phyloP scores from a whole-genome alignment of 306 rosid species.

The Geum urbanum region DNA sequence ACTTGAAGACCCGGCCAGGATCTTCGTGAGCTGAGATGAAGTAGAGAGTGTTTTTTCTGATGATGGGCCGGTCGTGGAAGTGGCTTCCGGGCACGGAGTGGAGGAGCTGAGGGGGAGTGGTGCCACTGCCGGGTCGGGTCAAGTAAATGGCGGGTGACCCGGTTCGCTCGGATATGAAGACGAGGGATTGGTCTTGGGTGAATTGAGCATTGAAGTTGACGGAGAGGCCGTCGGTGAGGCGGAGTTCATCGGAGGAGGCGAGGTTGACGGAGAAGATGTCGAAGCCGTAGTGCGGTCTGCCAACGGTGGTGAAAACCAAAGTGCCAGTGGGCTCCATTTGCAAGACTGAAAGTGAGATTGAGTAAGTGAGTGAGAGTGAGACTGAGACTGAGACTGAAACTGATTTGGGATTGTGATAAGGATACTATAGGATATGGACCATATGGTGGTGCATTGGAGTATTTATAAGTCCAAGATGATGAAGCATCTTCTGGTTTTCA shows the following conservation, averaged over 20 bases:
- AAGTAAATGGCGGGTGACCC: conserved; percentile 48
- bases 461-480: too few species aligned
- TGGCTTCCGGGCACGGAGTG: conserved; percentile 35
- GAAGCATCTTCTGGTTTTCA: too few species aligned
- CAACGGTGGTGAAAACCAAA: conserved; percentile 55
- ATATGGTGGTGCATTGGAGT: too few species aligned
- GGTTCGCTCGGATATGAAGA: conserved; percentile 67
- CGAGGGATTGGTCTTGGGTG: conserved; percentile 27
- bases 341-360: background rate
- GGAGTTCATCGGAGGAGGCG: conserved; percentile 31
- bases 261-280: conserved; percentile 54
- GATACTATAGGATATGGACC: background rate
- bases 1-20: conserved; percentile 32
- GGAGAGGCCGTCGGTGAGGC: conserved; percentile 68
- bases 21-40: conserved; percentile 66
- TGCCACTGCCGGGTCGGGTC: conserved; percentile 37
- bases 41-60: conserved; percentile 39
- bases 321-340: conserved; percentile 48
- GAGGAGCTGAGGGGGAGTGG: conserved; percentile 22
- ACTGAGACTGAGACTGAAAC: background rate
- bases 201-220: conserved; percentile 79
- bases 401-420: background rate
- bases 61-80: conserved; percentile 64
- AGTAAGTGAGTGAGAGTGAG: background rate
- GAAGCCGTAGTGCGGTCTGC: conserved; percentile 63